Base-by-base conservation (phyloP, 1,139 yeast genomes). In the Starmera stellimalicola region DNA sequence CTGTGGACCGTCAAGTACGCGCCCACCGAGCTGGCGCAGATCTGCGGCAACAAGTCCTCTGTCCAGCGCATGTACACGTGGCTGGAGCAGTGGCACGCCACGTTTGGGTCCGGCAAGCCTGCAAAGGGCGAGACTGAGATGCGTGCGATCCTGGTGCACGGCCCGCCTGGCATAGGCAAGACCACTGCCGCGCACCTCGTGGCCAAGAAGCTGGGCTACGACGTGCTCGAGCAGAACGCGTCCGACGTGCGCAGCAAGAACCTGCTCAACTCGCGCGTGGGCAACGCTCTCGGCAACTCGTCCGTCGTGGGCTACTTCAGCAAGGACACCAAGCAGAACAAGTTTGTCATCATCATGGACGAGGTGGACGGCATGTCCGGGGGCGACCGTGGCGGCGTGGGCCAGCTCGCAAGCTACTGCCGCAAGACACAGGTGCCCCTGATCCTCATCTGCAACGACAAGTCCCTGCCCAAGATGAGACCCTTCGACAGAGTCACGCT, bases 291-390 rank as follows among this genome's bases (percentile, higher is more conserved):
- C 38, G 76, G 73, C 51, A 91, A 87, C 50, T 79, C 88, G 9
- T 85, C 97, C 0, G 78, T 91, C 17, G 74, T 74, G 37, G 95
- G 95, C 0, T 85, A 64, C 50, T 78, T 84, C 60, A 63, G 70
- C 30, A 54, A 62, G 23, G 58, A 59, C 23, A 60, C 55, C 12
- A 51, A 54, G 9, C 39, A 44, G 7, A 52, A 70, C 39, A 75
- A 73, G 37, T 76, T 88, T 46, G 87, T 88, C 34, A 68, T 91
- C 33, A 81, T 93, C 43, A 87, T 93, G 97, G 99, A 93, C 59
- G 99, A 93, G 60, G 98, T 93, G 22, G 99, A 93, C 57, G 99
- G 99, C 45, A 91, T 93, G 98, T 84, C 95, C 29, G 87, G 94
- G 50, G 99, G 99, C 43, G 99, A 93, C 57, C 79, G 93, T 49